Evolutionary conservation across 2,329 filamentous ascomycete genomes (phyloP).

Genomic region (Colletotrichum melonis): DNA sequence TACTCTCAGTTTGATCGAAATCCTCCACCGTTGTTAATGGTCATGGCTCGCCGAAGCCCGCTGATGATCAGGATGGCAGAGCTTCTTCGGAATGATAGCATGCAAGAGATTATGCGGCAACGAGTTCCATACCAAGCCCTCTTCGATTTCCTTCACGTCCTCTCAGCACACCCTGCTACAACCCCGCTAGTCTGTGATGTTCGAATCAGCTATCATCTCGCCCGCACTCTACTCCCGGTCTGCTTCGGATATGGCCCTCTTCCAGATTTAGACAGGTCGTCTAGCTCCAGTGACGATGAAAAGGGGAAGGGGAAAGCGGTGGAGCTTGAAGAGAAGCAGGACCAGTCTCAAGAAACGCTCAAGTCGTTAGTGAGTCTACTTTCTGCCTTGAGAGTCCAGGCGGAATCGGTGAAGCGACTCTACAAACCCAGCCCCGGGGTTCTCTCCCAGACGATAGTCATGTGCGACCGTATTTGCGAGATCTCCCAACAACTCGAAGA

Average conservation of each 20-base stretch:
- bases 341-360: background rate
- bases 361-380: background rate
- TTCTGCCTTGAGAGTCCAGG: background rate
- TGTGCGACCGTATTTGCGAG: background rate
- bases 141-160: background rate
- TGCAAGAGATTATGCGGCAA: constrained; percentile 21
- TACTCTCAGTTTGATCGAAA: constrained; percentile 14
- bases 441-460: background rate
- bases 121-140: background rate
- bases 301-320: constrained; percentile 1
- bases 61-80: constrained; percentile 40
- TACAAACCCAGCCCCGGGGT: background rate
- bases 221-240: constrained; percentile 6
- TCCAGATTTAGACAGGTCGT: too few relatives aligned
- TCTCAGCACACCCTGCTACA: background rate
- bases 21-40: constrained; percentile 4
- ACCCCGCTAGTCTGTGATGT: background rate
- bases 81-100: constrained; percentile 40
- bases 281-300: too few relatives aligned
- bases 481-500: background rate
- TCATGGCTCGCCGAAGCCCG: constrained; percentile 40
- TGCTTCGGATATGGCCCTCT: background rate
- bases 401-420: background rate
- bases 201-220: background rate
- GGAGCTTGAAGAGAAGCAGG: background rate